Percentiles rank a stretch among this genome's conserved stretches.
Evolutionary conservation across 805 yeast species (phyloP).

Genomic region (Starmerella cellae): DNA sequence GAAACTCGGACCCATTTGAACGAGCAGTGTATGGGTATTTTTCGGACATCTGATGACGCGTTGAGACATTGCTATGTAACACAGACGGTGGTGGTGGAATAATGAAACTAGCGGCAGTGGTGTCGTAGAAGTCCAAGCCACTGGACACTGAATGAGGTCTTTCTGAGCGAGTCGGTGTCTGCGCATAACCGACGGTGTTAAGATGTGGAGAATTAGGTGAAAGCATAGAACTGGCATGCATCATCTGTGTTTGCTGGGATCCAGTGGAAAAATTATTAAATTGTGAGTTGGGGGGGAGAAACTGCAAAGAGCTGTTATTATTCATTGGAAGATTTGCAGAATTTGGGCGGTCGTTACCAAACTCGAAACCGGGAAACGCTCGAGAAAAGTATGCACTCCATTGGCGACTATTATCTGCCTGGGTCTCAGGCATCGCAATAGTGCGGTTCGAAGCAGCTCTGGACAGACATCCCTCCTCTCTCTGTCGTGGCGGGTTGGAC

Average conservation of each 20-base stretch:
- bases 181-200: neutral
- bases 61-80: neutral
- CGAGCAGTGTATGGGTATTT: neutral
- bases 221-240: neutral
- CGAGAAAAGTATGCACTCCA: slow-evolving; percentile 1
- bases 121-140: neutral
- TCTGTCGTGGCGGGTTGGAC: too few species aligned
- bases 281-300: neutral
- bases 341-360: neutral
- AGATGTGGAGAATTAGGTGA: neutral
- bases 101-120: neutral
- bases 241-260: neutral
- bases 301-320: neutral
- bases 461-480: too few species aligned
- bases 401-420: neutral
- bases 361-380: neutral
- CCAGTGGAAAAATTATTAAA: too few species aligned
- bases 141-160: neutral
- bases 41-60: too few species aligned
- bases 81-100: neutral
- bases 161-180: neutral
- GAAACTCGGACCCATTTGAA: neutral
- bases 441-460: neutral
- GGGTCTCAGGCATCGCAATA: neutral
- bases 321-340: neutral